Conservation (phyloP, 805 yeast species). For the Teunomyces lycoperdinae region DNA sequence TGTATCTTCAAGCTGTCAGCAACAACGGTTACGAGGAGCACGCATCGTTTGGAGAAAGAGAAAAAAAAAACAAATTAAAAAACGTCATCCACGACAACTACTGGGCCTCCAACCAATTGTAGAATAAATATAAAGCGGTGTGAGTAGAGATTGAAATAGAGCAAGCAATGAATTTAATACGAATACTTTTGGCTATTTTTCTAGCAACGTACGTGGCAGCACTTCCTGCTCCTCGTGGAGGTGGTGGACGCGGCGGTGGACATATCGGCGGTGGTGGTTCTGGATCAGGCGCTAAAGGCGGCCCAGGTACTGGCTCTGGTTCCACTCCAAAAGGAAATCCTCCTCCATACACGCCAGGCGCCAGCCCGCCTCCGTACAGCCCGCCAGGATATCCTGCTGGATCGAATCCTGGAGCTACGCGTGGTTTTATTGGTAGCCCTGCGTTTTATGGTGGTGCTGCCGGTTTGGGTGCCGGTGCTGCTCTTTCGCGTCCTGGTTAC, state of each 20-base stretch:
- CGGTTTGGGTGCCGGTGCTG: not conserved
- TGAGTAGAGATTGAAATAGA: not conserved
- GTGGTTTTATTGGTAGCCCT: not conserved
- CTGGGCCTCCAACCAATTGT: too few species aligned
- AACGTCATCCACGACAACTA: too few species aligned
- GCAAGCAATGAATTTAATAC: not conserved
- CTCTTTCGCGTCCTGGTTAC: not conserved
- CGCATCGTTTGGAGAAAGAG: too few species aligned
- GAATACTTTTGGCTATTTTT: not conserved
- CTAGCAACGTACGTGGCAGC: not conserved
- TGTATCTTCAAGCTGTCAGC: too few species aligned
- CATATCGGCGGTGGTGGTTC: too few species aligned
- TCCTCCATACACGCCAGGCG: not conserved
- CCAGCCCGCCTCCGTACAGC: not conserved
- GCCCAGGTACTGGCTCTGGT: not conserved
- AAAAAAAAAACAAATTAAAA: too few species aligned
- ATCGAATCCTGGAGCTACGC: not conserved
- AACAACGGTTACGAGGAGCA: too few species aligned
- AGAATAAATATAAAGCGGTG: not conserved
- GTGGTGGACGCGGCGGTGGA: not conserved
- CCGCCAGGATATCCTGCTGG: not conserved
- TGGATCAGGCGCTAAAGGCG: not conserved
- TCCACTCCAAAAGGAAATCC: not conserved
- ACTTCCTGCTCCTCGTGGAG: not conserved
- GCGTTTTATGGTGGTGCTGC: not conserved